Evolutionary conservation across 331 rosid species (phyloP).

Genomic region (Malus hybrid): DNA sequence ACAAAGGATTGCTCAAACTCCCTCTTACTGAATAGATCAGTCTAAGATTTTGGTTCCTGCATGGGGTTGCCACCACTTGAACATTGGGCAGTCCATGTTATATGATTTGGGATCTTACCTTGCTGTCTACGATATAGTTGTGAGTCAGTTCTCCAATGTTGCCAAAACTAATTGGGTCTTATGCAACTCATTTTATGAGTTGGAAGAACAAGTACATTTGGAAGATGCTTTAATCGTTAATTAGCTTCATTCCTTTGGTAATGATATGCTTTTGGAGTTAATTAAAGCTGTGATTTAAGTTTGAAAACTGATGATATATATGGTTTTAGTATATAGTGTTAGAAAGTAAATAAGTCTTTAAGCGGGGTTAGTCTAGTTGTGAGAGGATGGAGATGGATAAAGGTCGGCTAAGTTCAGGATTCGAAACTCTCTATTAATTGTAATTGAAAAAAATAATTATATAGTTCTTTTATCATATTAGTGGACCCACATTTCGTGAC

Average conservation of each 20-base stretch:
- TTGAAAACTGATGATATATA: neutral
- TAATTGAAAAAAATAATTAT: no score
- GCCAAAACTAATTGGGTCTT: conserved; percentile 37
- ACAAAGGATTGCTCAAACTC: conserved; percentile 11
- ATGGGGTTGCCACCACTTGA: conserved; percentile 23
- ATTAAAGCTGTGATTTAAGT: neutral
- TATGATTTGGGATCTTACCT: conserved; percentile 19
- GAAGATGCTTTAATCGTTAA: neutral
- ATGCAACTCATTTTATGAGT: conserved; percentile 36
- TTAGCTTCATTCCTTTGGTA: neutral
- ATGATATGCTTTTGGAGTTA: neutral
- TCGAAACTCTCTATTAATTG: no score
- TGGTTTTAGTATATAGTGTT: neutral
- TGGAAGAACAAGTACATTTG: conserved; percentile 17
- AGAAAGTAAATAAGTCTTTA: neutral
- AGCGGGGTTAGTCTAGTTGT: no score
- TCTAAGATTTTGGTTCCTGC: conserved; percentile 15
- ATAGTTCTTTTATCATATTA: neutral
- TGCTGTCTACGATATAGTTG: neutral
- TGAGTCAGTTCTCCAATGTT: conserved; percentile 16
- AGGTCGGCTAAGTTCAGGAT: no score
- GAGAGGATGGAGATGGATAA: no score
- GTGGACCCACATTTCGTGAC: neutral
- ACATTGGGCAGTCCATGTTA: conserved; percentile 32
- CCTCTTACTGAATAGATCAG: neutral